phyloP scores from a whole-genome alignment of 2,329 filamentous ascomycete species.

The Epichloe festucae region DNA sequence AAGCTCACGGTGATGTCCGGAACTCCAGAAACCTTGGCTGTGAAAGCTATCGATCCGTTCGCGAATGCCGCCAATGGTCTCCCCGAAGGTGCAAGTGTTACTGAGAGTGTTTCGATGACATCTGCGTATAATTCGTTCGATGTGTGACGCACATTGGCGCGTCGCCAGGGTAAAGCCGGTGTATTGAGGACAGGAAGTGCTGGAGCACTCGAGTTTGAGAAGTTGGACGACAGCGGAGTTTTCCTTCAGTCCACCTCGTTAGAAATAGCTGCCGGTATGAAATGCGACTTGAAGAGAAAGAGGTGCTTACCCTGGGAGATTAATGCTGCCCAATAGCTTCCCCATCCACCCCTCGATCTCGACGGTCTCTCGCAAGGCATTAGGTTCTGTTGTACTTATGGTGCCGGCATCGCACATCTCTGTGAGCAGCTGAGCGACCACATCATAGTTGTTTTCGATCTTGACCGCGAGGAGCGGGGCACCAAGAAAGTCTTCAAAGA shows the following conservation, averaged over 20 bases:
- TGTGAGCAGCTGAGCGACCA: constrained; percentile 79
- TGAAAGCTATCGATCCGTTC: constrained; percentile 89
- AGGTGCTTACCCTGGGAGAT: constrained; percentile 53
- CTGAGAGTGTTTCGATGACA: constrained; percentile 76
- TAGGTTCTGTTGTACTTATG: constrained; percentile 84
- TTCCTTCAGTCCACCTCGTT: constrained; percentile 21
- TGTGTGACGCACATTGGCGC: constrained; percentile 85
- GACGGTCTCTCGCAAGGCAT: constrained; percentile 80
- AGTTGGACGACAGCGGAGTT: constrained; percentile 23
- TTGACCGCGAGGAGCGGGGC: constrained; percentile 74
- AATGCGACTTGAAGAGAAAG: not conserved
- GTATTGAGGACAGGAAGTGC: constrained; percentile 32
- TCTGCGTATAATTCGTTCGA: constrained; percentile 97
- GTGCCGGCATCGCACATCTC: constrained; percentile 94
- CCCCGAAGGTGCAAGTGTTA: constrained; percentile 83
- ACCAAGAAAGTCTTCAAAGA: constrained; percentile 86
- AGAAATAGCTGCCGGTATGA: not conserved
- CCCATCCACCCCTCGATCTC: constrained; percentile 86
- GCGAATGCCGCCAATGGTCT: constrained; percentile 75
- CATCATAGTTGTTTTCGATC: constrained; percentile 83
- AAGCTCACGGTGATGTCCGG: constrained; percentile 79
- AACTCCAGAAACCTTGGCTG: constrained; percentile 84
- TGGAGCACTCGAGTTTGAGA: constrained; percentile 25
- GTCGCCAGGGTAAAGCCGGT: constrained; percentile 67
- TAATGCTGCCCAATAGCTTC: constrained; percentile 78